phyloP scores from a whole-genome alignment of 2,329 filamentous ascomycete genomes.

The Botryotinia globosa region DNA sequence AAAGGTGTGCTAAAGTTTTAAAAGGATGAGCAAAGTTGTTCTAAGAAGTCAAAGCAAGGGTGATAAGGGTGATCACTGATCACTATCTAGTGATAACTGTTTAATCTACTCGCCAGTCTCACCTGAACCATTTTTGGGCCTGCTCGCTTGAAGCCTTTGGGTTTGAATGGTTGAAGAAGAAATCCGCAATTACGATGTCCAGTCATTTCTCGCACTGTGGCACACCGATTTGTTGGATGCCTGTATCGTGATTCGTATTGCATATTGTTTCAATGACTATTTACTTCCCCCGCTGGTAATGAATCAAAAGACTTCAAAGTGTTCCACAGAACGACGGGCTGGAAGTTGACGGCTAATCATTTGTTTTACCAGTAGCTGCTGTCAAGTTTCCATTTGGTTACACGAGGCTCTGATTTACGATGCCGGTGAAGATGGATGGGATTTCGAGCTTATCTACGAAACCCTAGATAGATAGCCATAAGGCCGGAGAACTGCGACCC shows the following conservation, averaged over 20 bases:
- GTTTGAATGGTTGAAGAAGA: neutral
- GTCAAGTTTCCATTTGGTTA: neutral
- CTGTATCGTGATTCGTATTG: slow-evolving; percentile 5
- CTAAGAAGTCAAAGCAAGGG: slow-evolving; percentile 3
- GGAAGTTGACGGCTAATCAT: neutral
- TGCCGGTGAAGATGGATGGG: neutral
- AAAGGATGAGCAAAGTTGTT: neutral
- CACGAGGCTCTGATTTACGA: neutral
- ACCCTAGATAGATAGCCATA: neutral
- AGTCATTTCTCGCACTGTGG: neutral
- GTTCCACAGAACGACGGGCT: neutral
- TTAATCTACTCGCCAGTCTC: neutral
- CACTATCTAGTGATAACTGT: neutral
- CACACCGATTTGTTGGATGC: slow-evolving; percentile 6
- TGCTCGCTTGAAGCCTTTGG: slow-evolving; percentile 7
- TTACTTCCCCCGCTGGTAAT: neutral
- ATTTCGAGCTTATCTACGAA: neutral
- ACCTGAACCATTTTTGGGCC: neutral
- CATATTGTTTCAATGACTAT: neutral
- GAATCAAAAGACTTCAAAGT: neutral
- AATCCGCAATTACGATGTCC: slow-evolving; percentile 14
- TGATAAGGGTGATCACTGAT: neutral
- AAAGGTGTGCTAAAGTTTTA: neutral
- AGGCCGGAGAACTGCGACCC: neutral
- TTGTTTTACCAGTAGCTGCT: neutral